Conservation (phyloP, 345 rosid genomes). For the Hibiscus mutabilis region DNA sequence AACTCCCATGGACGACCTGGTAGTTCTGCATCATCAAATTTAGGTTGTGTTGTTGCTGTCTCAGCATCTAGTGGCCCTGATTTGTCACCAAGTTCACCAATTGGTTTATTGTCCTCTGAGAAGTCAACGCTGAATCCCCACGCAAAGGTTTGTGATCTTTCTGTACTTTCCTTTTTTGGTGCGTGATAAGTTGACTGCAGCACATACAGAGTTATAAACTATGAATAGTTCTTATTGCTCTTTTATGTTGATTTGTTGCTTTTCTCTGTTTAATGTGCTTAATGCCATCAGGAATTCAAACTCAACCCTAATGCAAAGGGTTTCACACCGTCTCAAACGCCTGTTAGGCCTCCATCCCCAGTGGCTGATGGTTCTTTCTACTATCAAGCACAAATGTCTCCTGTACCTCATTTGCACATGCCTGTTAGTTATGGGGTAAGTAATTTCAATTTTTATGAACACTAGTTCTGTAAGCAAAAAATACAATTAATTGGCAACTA, state of each 20-base stretch:
- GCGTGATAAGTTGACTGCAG: background rate
- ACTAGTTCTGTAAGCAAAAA: background rate
- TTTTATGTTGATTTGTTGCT: background rate
- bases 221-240: background rate
- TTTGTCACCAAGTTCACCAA: conserved; percentile 75
- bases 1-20: conserved; percentile 45
- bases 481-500: background rate
- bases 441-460: conserved; percentile 1
- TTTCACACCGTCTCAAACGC: conserved; percentile 48
- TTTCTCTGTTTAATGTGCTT: background rate
- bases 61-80: conserved; percentile 46
- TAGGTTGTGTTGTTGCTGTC: conserved; percentile 35
- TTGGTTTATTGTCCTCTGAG: conserved; percentile 74
- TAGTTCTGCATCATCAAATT: conserved; percentile 56
- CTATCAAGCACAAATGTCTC: conserved; percentile 40
- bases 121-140: conserved; percentile 68
- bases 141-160: conserved; percentile 59
- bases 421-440: conserved; percentile 70
- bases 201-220: background rate
- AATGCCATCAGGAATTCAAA: conserved; percentile 67
- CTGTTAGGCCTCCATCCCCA: conserved; percentile 59
- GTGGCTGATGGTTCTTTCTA: conserved; percentile 55
- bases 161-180: background rate
- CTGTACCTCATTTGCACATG: conserved; percentile 60
- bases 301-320: conserved; percentile 93